phyloP scores from a whole-genome alignment of 106 monocot species.

The Phalaenopsis aphrodite region DNA sequence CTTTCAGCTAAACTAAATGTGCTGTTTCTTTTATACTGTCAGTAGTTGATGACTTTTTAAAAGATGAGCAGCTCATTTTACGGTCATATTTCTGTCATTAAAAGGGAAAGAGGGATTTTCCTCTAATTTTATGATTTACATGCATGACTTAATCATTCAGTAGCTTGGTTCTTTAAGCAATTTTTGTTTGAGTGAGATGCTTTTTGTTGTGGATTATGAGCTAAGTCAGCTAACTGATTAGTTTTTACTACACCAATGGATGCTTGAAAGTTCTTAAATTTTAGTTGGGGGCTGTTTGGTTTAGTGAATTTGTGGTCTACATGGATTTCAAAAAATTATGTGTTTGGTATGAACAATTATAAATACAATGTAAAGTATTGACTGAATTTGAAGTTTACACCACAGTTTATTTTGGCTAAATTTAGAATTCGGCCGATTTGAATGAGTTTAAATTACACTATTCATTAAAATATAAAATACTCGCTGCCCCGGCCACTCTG shows the following conservation, averaged over 20 bases:
- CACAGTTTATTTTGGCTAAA: too few relatives aligned
- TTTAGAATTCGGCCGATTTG: too few relatives aligned
- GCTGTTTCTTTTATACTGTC: background rate
- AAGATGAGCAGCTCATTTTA: background rate
- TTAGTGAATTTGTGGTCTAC: too few relatives aligned
- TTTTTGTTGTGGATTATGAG: background rate
- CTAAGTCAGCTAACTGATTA: background rate
- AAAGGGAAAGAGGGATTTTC: background rate
- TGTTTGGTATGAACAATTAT: too few relatives aligned
- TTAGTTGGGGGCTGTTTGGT: background rate
- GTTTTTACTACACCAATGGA: background rate
- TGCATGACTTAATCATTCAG: background rate
- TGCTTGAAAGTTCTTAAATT: background rate
- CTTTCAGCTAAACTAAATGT: background rate
- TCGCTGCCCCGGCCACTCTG: too few relatives aligned
- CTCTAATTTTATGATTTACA: background rate
- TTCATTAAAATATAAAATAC: too few relatives aligned
- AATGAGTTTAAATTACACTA: too few relatives aligned
- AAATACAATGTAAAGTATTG: too few relatives aligned
- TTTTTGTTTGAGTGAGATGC: background rate
- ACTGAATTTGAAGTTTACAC: too few relatives aligned
- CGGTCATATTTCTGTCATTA: background rate
- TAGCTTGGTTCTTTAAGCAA: background rate
- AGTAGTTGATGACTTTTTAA: background rate
- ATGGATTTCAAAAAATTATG: too few relatives aligned